Base-by-base conservation (phyloP, 352 stramenopile species). In the Globisporangium yorkense region DNA sequence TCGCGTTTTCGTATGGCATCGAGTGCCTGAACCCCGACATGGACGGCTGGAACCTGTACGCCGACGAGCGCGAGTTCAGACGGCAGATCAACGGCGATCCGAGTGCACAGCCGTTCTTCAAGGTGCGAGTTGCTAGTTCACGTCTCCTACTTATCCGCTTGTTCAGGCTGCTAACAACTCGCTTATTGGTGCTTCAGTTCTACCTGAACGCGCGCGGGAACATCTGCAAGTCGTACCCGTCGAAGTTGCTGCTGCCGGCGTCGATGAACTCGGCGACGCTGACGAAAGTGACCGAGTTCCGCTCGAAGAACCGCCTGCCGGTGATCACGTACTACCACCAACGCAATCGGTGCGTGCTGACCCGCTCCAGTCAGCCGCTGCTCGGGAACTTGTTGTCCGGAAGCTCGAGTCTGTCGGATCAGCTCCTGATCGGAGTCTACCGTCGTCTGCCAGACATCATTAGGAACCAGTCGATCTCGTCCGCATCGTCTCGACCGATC, bases 321-420 rank as follows among this genome's bases (percentile, higher is more conserved):
- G 85, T 94, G 21, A 80, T 96, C 55, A 96, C 85, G 39, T 96
- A 92, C 54, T 88, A 89, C 20, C 82, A 94, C 50, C 73, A 68
- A 18, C 74, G 75, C 5, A 89, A 92, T 41, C 73, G 80, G 15
- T 92, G 83, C 60, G 83, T 94, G 2, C 65, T 96, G 47, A 82
- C 76, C n/a, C 76, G 88, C 4, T 95, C 83, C 1, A 87, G 80
- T 7, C 88, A 96, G 57, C 88, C 88, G 24, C 65, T 95, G 10
- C 61, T 92, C 1, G 88, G 88, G 0, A 90, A 76, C 51, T 59
- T 93, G 31, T 65, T 92, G 0, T 91, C 78, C 9, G 80, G 81
- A 10, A 84, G 57, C 15, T 91, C 80, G 1, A 91, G 79, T 52
- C 57, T 89, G 5, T 89, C 79, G 9, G 87, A 96, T 51, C 83